These are phyloP conservation scores for Rossbeevera mucosa DNA, from an alignment of 768 basidiomycete species.

Conservation along the genomic window DNA sequence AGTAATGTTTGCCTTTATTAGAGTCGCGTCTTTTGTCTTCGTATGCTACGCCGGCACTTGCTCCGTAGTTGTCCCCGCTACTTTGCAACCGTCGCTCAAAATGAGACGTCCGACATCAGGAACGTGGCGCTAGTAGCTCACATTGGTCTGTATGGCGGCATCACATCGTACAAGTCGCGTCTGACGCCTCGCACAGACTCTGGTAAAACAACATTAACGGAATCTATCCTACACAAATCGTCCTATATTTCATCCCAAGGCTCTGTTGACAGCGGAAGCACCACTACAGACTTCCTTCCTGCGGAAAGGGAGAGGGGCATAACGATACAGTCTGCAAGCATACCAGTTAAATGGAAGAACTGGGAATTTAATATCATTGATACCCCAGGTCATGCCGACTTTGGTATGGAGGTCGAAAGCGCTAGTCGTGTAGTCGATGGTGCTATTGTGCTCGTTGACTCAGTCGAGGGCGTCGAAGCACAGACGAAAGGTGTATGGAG, in stretches of 20 bases:
- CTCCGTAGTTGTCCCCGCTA: constrained; percentile 18
- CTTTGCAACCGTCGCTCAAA: constrained; percentile 18
- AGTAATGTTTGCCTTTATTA: constrained; percentile 16
- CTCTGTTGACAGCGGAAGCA: constrained; percentile 86
- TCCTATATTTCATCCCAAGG: constrained; percentile 69
- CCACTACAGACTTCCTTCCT: constrained; percentile 85
- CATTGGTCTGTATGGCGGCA: constrained; percentile 51
- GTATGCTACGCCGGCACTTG: constrained; percentile 19
- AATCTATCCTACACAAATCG: constrained; percentile 77
- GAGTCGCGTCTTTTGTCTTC: background rate
- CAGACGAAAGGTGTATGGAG: constrained; percentile 89
- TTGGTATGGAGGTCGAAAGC: constrained; percentile 96
- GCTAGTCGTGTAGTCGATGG: constrained; percentile 89
- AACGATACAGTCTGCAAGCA: constrained; percentile 89
- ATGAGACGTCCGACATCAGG: constrained; percentile 44
- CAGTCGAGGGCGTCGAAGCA: constrained; percentile 87
- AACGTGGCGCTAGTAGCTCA: constrained; percentile 90
- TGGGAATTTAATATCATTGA: constrained; percentile 88
- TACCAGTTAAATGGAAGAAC: constrained; percentile 79
- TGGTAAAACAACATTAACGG: constrained; percentile 85
- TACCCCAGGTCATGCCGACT: constrained; percentile 90
- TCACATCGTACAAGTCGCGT: background rate
- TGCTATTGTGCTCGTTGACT: constrained; percentile 83
- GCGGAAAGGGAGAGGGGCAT: constrained; percentile 89
- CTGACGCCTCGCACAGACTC: constrained; percentile 52